phyloP scores from a whole-genome alignment of 2,329 filamentous ascomycete species.

The Ophiostoma piceae region DNA sequence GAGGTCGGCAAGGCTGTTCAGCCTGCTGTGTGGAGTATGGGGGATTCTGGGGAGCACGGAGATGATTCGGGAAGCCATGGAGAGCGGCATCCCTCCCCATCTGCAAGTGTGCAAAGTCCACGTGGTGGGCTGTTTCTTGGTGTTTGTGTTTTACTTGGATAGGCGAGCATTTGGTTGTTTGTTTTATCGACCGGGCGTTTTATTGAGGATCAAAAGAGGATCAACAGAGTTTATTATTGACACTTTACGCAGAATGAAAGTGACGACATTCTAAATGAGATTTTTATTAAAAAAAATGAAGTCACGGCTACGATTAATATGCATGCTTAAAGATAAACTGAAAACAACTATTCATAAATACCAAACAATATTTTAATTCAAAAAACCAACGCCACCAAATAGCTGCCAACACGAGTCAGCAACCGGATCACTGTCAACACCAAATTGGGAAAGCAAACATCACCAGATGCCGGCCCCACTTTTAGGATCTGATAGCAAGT shows the following conservation, averaged over 20 bases:
- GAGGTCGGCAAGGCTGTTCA: slow-evolving; percentile 1
- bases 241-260: no score
- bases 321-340: no score
- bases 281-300: no score
- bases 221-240: no score
- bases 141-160: not conserved
- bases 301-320: no score
- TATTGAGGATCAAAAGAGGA: no score
- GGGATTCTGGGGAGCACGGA: not conserved
- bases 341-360: no score
- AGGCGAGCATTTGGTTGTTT: not conserved
- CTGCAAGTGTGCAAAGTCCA: slow-evolving; percentile 10
- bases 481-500: slow-evolving; percentile 2
- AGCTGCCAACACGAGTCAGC: not conserved
- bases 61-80: not conserved
- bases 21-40: not conserved
- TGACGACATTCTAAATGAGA: no score
- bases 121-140: not conserved
- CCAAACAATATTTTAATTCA: not conserved
- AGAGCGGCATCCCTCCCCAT: not conserved
- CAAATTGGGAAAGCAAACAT: not conserved
- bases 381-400: not conserved
- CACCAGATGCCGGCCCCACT: not conserved
- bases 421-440: not conserved
- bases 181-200: no score